Base-by-base conservation (phyloP, 306 rosid genomes). In the Ochetophila trinervis region DNA sequence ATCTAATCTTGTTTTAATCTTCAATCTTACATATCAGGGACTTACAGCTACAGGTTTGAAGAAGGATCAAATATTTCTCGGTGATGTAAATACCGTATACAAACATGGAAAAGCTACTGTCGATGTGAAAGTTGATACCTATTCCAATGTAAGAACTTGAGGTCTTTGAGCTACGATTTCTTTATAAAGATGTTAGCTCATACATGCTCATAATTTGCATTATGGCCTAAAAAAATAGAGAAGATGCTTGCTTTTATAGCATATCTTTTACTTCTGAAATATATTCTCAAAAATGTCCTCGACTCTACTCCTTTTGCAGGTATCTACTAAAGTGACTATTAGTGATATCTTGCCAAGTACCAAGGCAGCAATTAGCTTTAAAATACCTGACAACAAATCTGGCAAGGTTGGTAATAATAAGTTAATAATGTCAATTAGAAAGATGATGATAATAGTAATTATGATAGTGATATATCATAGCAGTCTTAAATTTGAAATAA, bases 331-430 rank as follows among this genome's bases (percentile, higher is more conserved):
- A 82, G 87, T 92, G 68, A 87, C 91, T 18, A 74, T 70, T 70
- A 84, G 68, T 57, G 88, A 85, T 82, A 56, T 85, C 78, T 79
- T 82, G 68, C 84, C 79, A n/a, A 74, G 71, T 50, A 85, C 89
- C 75, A 92, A 87, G 76, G 82, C 80, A 51, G 86, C 85, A 35
- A 44, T 84, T 65, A 89, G 98, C 95, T 92, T 92, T 86, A 84
- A 40, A 62, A 79, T 92, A 75, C 98, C 98, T 5, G 98, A 89
- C 82, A 94, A 89, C 74, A 89, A 85, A 86, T 92, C 98, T 49
- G 95, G 98, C 79, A 92, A 89, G 92, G 98, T 89, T 79, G 59
- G 90, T 78, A 55, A 17, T 45, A 49, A 52, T 61, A 32, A 62
- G 58, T 18, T 65, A 20, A 36, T 13, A 23, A 3, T 5, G 32